Percentiles rank a stretch among this genome's conserved stretches.
Evolutionary conservation across 805 yeast species (phyloP).

Genomic region (Schwanniomyces occidentalis): DNA sequence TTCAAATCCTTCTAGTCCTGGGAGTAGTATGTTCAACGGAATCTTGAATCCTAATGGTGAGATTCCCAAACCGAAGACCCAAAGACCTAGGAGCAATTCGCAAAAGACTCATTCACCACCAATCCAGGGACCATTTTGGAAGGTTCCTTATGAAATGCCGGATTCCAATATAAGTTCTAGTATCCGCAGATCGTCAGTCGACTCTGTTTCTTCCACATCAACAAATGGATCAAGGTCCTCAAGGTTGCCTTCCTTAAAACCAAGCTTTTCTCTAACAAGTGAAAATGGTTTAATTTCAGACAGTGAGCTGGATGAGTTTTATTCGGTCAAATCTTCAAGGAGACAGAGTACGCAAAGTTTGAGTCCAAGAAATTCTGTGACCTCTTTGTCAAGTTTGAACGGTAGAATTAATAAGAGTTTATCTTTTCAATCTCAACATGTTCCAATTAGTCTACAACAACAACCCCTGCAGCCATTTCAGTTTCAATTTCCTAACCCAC

Average conservation of each 20-base stretch:
- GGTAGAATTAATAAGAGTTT: slow-evolving; percentile 27
- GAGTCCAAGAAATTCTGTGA: slow-evolving; percentile 35
- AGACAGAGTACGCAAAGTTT: slow-evolving; percentile 18
- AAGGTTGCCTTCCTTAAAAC: slow-evolving; percentile 31
- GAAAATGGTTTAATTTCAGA: slow-evolving; percentile 27
- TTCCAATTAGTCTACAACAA: slow-evolving; percentile 11
- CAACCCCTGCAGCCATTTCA: no score
- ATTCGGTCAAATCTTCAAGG: slow-evolving; percentile 24
- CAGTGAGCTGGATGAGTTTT: slow-evolving; percentile 34
- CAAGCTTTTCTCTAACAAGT: slow-evolving; percentile 19
- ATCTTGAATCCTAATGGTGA: slow-evolving; percentile 6
- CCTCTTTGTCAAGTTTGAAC: slow-evolving; percentile 30
- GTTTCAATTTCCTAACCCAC: slow-evolving; percentile 1
- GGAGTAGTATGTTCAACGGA: slow-evolving; percentile 9
- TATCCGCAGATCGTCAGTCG: slow-evolving; percentile 46
- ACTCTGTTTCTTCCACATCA: slow-evolving; percentile 50
- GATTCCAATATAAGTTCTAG: slow-evolving; percentile 5
- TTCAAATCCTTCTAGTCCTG: slow-evolving; percentile 19
- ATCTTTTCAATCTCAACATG: slow-evolving; percentile 7
- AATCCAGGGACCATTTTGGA: slow-evolving; percentile 56
- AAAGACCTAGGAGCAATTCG: slow-evolving; percentile 2
- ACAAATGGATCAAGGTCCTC: slow-evolving; percentile 32
- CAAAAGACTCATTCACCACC: slow-evolving; percentile 23
- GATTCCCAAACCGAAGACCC: slow-evolving; percentile 2
- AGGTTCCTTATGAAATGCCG: slow-evolving; percentile 62